Base-by-base conservation (phyloP, 805 yeast species). In the Candida nemodendra region DNA sequence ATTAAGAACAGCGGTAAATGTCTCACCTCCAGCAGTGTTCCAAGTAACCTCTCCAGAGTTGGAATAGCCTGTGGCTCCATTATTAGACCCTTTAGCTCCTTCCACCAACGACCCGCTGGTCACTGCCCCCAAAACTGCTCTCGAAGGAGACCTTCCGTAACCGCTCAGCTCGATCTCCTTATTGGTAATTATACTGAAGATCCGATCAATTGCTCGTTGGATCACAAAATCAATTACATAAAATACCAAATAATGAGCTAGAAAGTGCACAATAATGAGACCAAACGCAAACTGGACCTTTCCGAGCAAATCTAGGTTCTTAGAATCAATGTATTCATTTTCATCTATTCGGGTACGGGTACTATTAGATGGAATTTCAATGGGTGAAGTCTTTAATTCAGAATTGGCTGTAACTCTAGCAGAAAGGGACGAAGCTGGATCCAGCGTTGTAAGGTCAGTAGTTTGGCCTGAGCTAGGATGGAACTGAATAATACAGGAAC, bases 221-320 rank as follows among this genome's bases (percentile, higher is more conserved):
- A 49, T 35, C 23, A 45, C 21, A n/a, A 51, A 48, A 18, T 49
- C 34, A 9, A 51, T 40, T 11, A 44, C 32, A 34, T 48, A 51
- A 27, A 49, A 51, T 7, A 40, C 33, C 30, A 53, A 22, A 30
- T 48, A 53, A 23, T 50, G 52, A 9, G 45, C 35, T 24, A 51
- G 38, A 32, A 48, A 51, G 34, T 51, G 53, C 4, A 35, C 4
- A 3, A 49, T 42, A 16, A 47, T 38, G 8, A 44, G 27, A 9
- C 47, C 49, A 25, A 42, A 47, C 4, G 41, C 44, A 27, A 49
- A 38, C 28, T 44, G 44, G 27, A 47, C 30, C 28, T 47, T 49
- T 5, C 49, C 53, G 9, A 43, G 17, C 15, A 48, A 30, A 9
- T 48, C 49, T 16, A 43, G 44, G 29, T 31, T 43, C 11, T 28